Evolutionary conservation across 208 protist species (phyloP), one percentile per base, ranked within the genome.

Genomic region (Leptomonas pyrrhocoris): DNA sequence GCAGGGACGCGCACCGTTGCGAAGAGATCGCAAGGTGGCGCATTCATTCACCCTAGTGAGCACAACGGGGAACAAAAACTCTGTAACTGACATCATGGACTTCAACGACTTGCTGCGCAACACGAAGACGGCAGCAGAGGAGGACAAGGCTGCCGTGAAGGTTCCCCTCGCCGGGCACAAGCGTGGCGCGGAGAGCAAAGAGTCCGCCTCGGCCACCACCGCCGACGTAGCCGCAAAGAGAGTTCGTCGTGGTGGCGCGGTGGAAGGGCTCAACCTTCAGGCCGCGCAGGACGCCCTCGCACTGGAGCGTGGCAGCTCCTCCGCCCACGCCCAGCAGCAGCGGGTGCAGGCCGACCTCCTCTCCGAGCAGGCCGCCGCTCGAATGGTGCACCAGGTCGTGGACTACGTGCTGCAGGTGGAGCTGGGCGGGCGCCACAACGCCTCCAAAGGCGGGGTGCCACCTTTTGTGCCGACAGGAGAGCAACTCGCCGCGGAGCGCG

Each of bases 371-470:
- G 71, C 67, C 3, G 70, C 76, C 2, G 75, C 77, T 2, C 51
- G 73, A 27, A 68, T 88, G 57, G 77, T 75, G 15, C 70, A 84
- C 63, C 77, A 62, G n/a, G 67, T 94, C 25, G 40, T 94, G 53
- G 79, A 86, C 50, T 90, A 93, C 66, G 81, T 95, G 12, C 74
- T 95, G 75, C 51, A 53, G 30, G 43, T 59, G 21, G 75, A 84
- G 49, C 68, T 87, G 0, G 86, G 86, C 23, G 90, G 90, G 12
- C 69, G 79, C 36, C 85, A 90, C 64, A 93, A 91, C 69, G 73
- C 83, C 0, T 48, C 46, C 9, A 68, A 82, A 50, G 61, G 70
- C 36, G 77, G 74, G 15, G 58, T 66, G 36, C 48, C 74, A 4
- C 69, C 85, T 0, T 68, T 54, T 25, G 68, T 83, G 18, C 61